Evolutionary conservation across 106 monocot species (phyloP), one percentile per base, ranked within the genome.

Genomic region (Dendrobium huoshanense): DNA sequence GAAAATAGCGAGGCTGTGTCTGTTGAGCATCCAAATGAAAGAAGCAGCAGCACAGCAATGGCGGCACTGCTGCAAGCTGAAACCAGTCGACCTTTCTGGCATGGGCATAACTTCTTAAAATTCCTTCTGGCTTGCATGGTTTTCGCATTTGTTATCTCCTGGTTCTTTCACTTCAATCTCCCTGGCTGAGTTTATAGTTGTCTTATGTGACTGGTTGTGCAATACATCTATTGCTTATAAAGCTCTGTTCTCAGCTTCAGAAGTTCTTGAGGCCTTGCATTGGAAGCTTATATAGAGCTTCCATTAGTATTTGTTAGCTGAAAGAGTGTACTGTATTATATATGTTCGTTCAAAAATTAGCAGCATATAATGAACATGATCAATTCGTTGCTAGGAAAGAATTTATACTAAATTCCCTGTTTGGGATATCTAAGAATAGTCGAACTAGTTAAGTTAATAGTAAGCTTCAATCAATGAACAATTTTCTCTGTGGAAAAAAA

Each of bases 91-190:
- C 75, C 41, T 42, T 82, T 82, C 33, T 82, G 81, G 81, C 81
- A 81, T 40, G 81, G 81, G 0, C 81, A 81, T 41, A 49, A 77
- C 4, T 68, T 82, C 49, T 19, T 82, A 24, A 82, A 82, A 37
- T 31, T 70, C 47, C 22, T 82, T 65, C 82, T 82, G 33, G 82
- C 77, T 0, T 68, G 82, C 67, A 37, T 82, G 64, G 48, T 82
- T 0, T 83, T 83, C 19, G 83, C 83, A 17, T 83, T 83, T 24
- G 83, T 83, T 70, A 41, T 83, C 68, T 83, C 83, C 55, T 83
- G 83, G 83, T 78, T 83, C 22, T 83, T 83, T 22, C 83, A 78
- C 72, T 83, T 83, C 83, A 78, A 83, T 41, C 70, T 83, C 45
- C 83, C 77, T 40, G 75, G 67, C 67, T 82, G 43, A 82, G 51